These are phyloP conservation scores for Fraxinus platypoda DNA, from an alignment of 305 asterid genomes.

Conservation along the genomic window DNA sequence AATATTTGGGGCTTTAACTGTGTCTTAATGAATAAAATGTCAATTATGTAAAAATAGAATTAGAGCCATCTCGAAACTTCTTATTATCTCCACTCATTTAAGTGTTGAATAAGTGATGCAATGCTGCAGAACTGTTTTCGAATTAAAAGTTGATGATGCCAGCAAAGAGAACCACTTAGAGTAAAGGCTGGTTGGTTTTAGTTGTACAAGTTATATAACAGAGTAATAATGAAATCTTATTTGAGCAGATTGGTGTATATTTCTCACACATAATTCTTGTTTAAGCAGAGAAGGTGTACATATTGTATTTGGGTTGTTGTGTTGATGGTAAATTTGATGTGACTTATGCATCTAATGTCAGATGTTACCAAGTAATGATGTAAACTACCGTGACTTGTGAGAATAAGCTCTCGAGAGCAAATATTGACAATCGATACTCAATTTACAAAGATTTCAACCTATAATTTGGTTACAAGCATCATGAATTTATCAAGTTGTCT, in stretches of 20 bases:
- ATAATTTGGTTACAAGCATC: too few relatives aligned
- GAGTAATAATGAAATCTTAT: background rate
- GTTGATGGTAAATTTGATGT: background rate
- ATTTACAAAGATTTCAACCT: background rate
- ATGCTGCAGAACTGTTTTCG: background rate
- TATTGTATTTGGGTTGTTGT: too few relatives aligned
- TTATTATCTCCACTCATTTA: conserved; percentile 1
- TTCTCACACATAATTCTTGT: background rate
- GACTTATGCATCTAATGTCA: background rate
- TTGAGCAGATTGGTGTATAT: background rate
- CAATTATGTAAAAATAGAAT: background rate
- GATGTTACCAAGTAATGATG: background rate
- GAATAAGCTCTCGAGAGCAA: background rate
- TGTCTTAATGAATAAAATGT: conserved; percentile 1
- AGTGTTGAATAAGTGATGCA: background rate
- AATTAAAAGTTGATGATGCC: conserved; percentile 6
- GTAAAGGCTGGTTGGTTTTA: background rate
- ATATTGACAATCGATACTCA: background rate
- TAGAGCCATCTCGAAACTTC: conserved; percentile 2
- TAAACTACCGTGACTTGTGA: background rate
- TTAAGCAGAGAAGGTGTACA: too few relatives aligned
- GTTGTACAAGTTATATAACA: background rate
- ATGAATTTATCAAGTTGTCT: too few relatives aligned
- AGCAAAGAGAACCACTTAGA: background rate
- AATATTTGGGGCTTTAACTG: background rate